Conservation (phyloP, 1,284 basidiomycete genomes). For the Farysia itapuensis region DNA sequence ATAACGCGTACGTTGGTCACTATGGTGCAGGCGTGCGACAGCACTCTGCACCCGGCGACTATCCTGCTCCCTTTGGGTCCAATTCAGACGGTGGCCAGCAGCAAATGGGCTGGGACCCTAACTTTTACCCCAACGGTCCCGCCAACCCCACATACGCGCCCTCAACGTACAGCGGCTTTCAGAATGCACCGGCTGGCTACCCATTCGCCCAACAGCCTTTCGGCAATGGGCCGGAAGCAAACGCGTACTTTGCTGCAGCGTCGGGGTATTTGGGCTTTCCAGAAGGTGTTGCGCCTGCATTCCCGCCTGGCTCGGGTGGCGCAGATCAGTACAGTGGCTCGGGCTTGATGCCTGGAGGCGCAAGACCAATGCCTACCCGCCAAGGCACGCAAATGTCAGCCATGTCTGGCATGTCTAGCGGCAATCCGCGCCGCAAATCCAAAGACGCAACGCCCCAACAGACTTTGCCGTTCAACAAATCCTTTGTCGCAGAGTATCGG, state of each 20-base stretch:
- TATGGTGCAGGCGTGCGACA: conserved; percentile 24
- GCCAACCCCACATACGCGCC: not conserved
- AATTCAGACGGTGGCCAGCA: conserved; percentile 14
- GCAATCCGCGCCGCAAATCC: conserved; percentile 37
- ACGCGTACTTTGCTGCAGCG: conserved; percentile 48
- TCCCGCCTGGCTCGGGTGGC: conserved; percentile 16
- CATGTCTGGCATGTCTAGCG: conserved; percentile 15
- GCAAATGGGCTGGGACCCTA: conserved; percentile 19
- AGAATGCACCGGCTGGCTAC: conserved; percentile 23
- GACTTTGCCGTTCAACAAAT: conserved; percentile 70
- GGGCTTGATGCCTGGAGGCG: conserved; percentile 19
- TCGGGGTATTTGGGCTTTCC: conserved; percentile 41
- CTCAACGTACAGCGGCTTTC: conserved; percentile 13
- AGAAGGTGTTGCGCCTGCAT: conserved; percentile 28
- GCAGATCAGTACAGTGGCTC: conserved; percentile 13
- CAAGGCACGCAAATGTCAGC: conserved; percentile 36
- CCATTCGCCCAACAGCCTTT: conserved; percentile 12
- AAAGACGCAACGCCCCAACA: conserved; percentile 45
- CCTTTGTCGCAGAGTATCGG: conserved; percentile 95
- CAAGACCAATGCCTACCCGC: conserved; percentile 17
- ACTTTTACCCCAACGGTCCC: conserved; percentile 7
- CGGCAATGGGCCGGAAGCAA: conserved; percentile 19
- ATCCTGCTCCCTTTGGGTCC: conserved; percentile 1
- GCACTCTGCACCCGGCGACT: conserved; percentile 32
- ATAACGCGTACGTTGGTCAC: not conserved